These are phyloP conservation scores for Hypoxylon sp. DNA, from an alignment of 2,329 filamentous ascomycete genomes.

Conservation along the genomic window DNA sequence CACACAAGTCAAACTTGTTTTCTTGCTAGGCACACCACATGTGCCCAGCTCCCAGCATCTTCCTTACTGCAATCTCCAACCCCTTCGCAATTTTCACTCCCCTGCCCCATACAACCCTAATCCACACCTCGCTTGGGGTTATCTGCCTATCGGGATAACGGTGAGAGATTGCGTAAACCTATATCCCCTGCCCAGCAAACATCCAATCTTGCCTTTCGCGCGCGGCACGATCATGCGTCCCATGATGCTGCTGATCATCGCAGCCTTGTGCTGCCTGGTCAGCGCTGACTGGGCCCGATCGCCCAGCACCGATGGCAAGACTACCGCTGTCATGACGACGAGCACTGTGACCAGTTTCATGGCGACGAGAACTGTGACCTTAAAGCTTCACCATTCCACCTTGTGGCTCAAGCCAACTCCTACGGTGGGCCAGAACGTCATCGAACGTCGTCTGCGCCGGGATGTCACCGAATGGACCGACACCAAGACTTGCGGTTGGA, in stretches of 20 bases:
- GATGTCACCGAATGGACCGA: conserved; percentile 47
- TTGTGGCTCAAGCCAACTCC: no score
- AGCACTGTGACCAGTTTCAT: conserved; percentile 40
- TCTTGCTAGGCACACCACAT: neutral
- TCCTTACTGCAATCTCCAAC: conserved; percentile 5
- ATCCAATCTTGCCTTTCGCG: neutral
- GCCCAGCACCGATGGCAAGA: conserved; percentile 42
- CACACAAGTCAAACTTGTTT: neutral
- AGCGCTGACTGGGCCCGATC: conserved; percentile 48
- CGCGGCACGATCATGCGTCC: conserved; percentile 39
- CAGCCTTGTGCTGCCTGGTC: conserved; percentile 31
- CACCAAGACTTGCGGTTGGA: conserved; percentile 52
- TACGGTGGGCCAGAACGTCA: no score
- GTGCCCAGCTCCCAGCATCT: neutral
- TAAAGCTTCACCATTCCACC: neutral
- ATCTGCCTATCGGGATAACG: conserved; percentile 10
- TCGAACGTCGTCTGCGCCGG: no score
- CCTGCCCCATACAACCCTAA: conserved; percentile 9
- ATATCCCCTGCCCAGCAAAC: neutral
- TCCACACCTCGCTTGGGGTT: conserved; percentile 22
- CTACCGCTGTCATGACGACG: conserved; percentile 33
- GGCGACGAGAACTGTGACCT: conserved; percentile 44
- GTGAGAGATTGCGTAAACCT: conserved; percentile 17
- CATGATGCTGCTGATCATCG: conserved; percentile 37
- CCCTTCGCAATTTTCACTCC: neutral